Base-by-base conservation (phyloP, 495 filamentous ascomycete genomes). In the Talaromyces proteolyticus region DNA sequence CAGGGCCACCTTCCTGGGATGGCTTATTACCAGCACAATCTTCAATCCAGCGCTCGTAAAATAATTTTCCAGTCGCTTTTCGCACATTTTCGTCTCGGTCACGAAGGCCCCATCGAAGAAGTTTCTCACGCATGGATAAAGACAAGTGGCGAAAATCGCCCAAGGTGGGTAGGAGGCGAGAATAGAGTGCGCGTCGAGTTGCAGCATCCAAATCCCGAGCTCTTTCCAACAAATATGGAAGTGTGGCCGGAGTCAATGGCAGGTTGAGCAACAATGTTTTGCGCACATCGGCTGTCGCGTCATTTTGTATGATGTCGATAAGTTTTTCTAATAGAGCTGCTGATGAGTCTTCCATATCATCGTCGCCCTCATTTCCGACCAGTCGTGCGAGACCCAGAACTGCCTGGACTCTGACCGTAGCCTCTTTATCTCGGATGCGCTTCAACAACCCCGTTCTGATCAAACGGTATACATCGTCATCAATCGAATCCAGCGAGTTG, bases 131-230 rank as follows among this genome's bases (percentile, higher is more conserved):
- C 87, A 97, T 95, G 2, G 84, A 87, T n/a, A 97, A 75, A 18
- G 90, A 95, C 41, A 99, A 72, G 67, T 97, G 89, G 44, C 93
- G 85, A 72, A 99, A 99, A 67, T 99, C 93, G 16, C 91, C 92
- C 6, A 99, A 75, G 0, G 88, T 85, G 1, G 93, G 94, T 6
- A 99, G 72, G 2, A 99, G 70, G 14, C 88, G 82, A 3, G 92
- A 86, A 61, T 96, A 99, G 5, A 99, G 73, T 10, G 87, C 88
- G 42, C 91, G 78, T 44, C 93, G 78, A 2, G 89, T 97, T 3
- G 80, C 72, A 2, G 85, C 75, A 66, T 99, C 93, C 21, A 88
- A 74, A 65, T 99, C 93, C 55, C 93, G 78, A 18, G 94, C 89
- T 50, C 93, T 80, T 64, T 97, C 93, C 22, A 97, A 77, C 0